phyloP scores from a whole-genome alignment of 2,329 filamentous ascomycete species.

The Hymenoscyphus scutula region DNA sequence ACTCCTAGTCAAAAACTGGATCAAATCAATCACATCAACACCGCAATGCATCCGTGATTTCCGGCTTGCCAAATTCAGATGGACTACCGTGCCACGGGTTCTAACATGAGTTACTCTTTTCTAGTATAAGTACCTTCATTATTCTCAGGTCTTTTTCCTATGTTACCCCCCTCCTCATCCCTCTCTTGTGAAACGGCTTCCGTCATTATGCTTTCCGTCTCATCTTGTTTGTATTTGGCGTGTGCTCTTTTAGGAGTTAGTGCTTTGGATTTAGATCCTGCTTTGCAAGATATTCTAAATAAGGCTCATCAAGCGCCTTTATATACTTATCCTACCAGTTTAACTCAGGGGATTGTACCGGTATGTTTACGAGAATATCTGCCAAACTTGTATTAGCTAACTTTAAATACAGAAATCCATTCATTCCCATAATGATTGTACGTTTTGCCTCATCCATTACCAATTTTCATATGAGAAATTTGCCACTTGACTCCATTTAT shows the following conservation, averaged over 20 bases:
- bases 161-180: not conserved
- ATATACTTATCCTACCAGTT: conserved; percentile 59
- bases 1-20: not conserved
- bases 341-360: conserved; percentile 58
- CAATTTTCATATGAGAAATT: conserved; percentile 20
- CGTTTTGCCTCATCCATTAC: conserved; percentile 33
- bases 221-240: conserved; percentile 18
- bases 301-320: conserved; percentile 50
- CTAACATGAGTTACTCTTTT: not conserved
- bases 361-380: conserved; percentile 35
- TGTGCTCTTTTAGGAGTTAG: conserved; percentile 14
- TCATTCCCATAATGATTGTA: conserved; percentile 61
- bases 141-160: not conserved
- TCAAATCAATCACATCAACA: not conserved
- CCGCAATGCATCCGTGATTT: not conserved
- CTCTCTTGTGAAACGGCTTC: conserved; percentile 7
- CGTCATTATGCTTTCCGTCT: conserved; percentile 19
- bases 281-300: conserved; percentile 54
- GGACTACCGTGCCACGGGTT: not conserved
- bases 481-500: too few relatives aligned
- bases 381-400: too few relatives aligned
- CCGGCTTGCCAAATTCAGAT: not conserved
- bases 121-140: not conserved
- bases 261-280: conserved; percentile 41
- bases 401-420: conserved; percentile 44